These are phyloP conservation scores for Endotrypanum monterogeii DNA, from an alignment of 208 protist species.

Conservation along the genomic window DNA sequence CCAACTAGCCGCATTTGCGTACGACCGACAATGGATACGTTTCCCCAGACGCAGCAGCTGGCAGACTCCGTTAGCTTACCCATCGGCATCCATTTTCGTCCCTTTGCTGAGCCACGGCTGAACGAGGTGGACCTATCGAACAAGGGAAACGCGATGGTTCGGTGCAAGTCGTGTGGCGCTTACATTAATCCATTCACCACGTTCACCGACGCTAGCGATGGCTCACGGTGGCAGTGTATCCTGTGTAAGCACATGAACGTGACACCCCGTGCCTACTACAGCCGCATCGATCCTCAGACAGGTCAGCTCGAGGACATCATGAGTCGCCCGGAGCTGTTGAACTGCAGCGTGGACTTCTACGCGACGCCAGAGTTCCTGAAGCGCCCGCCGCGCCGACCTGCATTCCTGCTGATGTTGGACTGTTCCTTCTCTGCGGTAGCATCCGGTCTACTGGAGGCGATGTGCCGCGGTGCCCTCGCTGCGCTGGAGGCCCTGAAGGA, in stretches of 20 bases:
- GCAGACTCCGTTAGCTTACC: constrained; percentile 69
- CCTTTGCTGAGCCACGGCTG: constrained; percentile 65
- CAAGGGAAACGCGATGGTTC: constrained; percentile 72
- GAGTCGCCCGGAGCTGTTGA: constrained; percentile 86
- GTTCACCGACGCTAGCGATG: constrained; percentile 86
- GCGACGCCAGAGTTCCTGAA: constrained; percentile 96
- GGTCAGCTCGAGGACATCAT: constrained; percentile 82
- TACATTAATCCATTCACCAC: constrained; percentile 98
- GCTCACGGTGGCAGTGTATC: constrained; percentile 94
- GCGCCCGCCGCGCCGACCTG: constrained; percentile 87
- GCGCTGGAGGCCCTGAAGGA: constrained; percentile 79
- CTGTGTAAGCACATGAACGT: constrained; percentile 95
- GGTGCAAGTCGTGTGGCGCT: constrained; percentile 88
- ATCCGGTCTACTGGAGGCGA: constrained; percentile 81
- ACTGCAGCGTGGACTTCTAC: constrained; percentile 93
- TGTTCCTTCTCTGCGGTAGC: constrained; percentile 88
- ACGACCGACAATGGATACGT: constrained; percentile 62
- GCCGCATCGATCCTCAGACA: constrained; percentile 79
- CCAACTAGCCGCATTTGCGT: constrained; percentile 49
- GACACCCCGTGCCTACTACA: constrained; percentile 62
- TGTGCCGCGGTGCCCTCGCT: constrained; percentile 65
- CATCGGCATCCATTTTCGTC: constrained; percentile 73
- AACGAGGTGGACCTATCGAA: constrained; percentile 71
- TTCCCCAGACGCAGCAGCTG: constrained; percentile 61
- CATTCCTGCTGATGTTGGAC: constrained; percentile 96